Conservation (phyloP, 305 asterid species). For the Lippia alba region DNA sequence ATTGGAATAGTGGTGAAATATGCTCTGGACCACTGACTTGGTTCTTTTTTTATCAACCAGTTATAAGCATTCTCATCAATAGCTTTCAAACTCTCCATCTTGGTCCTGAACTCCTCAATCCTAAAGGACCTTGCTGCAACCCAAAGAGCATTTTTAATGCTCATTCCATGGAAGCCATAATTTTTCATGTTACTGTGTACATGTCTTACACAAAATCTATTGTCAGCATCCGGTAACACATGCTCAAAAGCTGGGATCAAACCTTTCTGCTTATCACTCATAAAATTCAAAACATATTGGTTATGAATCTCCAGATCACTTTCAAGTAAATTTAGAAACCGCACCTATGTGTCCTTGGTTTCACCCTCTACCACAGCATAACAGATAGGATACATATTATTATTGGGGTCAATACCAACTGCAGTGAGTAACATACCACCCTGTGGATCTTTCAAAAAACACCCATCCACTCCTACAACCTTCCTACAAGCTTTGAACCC, state of each 20-base stretch:
- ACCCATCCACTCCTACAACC: not conserved
- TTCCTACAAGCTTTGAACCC: not conserved
- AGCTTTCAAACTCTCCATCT: too few relatives aligned
- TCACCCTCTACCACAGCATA: not conserved
- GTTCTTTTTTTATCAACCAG: too few relatives aligned
- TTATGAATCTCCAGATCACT: not conserved
- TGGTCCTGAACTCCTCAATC: too few relatives aligned
- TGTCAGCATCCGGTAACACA: not conserved
- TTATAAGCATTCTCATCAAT: too few relatives aligned
- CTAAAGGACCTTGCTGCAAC: too few relatives aligned
- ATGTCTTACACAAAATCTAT: not conserved
- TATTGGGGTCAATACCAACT: not conserved
- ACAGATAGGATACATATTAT: not conserved
- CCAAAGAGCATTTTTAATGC: too few relatives aligned
- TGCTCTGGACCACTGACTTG: too few relatives aligned
- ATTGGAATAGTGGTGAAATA: too few relatives aligned
- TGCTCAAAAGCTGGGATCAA: not conserved
- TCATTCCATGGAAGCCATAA: too few relatives aligned
- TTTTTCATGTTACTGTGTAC: not conserved
- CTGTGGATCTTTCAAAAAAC: not conserved
- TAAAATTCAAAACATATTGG: not conserved
- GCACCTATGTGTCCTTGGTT: not conserved
- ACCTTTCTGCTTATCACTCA: not conserved
- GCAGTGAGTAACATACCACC: not conserved
- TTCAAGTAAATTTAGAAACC: not conserved